phyloP scores from a whole-genome alignment of 176 grass and related monocot species.

The Puccinellia tenuiflora region DNA sequence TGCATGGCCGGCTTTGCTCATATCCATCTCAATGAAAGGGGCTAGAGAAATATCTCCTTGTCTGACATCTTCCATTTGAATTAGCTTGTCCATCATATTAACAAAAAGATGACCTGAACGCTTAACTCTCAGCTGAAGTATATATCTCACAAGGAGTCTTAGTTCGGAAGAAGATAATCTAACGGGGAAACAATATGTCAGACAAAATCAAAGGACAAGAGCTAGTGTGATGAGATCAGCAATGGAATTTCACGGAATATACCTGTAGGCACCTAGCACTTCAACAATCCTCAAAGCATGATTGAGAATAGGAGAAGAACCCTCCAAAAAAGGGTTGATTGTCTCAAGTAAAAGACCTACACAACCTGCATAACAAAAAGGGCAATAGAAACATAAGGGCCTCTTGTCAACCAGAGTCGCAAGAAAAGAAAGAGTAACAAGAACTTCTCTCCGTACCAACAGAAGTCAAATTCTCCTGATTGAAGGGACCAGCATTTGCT shows the following conservation, averaged over 20 bases:
- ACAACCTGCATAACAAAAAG: conserved; percentile 60
- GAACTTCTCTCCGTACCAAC: conserved; percentile 59
- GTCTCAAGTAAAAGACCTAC: conserved; percentile 94
- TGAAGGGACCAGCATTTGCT: conserved; percentile 78
- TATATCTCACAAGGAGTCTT: conserved; percentile 77
- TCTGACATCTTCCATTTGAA: conserved; percentile 86
- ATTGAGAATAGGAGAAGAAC: conserved; percentile 88
- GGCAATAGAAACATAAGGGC: conserved; percentile 30
- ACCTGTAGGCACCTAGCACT: conserved; percentile 96
- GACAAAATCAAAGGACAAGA: conserved; percentile 19
- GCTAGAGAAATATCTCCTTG: conserved; percentile 74
- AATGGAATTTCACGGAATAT: conserved; percentile 20
- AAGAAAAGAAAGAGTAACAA: conserved; percentile 28
- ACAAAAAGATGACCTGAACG: conserved; percentile 83
- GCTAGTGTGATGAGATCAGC: not conserved
- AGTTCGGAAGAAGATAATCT: conserved; percentile 96
- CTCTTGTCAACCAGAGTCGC: not conserved
- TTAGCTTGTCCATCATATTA: conserved; percentile 93
- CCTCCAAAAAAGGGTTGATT: conserved; percentile 84
- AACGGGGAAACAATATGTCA: conserved; percentile 8
- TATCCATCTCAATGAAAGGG: conserved; percentile 97
- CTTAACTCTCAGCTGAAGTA: conserved; percentile 90
- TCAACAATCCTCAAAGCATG: conserved; percentile 93
- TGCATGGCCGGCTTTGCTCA: conserved; percentile 91
- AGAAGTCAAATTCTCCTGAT: conserved; percentile 97